Base-by-base conservation (phyloP, 495 filamentous ascomycete genomes). In the Penicillium soppii region DNA sequence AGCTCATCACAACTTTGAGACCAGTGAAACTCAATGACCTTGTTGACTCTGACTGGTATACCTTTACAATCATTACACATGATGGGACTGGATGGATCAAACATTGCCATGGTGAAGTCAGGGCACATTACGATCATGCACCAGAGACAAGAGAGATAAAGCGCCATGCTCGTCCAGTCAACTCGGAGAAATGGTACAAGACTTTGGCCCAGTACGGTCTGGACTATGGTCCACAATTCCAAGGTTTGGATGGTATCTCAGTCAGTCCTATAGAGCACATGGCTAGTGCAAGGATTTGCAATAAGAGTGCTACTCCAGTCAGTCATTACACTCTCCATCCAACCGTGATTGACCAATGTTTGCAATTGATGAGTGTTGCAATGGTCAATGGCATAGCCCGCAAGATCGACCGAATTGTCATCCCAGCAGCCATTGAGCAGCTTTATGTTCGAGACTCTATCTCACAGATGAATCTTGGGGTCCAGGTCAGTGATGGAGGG, bases 1-100 rank as follows among this genome's bases (percentile, higher is more conserved):
- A 81, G 53, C 44, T 81, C 7, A 45, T 77, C 1, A 79, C 77
- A 5, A 61, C 45, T 1, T 39, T 81, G 2, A 60, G 66, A 3
- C 69, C 54, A 1, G 57, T 50, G 6, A 47, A 50, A 8, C 56
- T 77, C 2, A 74, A 67, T 0, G 67, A 73, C 32, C 44, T 54
- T 8, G 23, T 49, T 4, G 68, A 75, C 4, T 71, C 69, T 7
- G 40, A 60, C 0, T 79, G 68, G 69, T 77, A 61, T 23, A 65
- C 74, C 0, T 82, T 82, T 36, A 56, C 54, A 2, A 75, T 82
- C 38, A 53, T 65, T 13, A 71, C 75, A 0, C 61, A 59, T 30
- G 63, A 53, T 7, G 74, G 69, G 0, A 50, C 43, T 0, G 35
- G 50, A 12, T 80, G 71, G 73, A 61, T 64, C 2, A 70, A 70